Conservation (phyloP, 164 flowering plant species). For the Tetracentron sinense region DNA sequence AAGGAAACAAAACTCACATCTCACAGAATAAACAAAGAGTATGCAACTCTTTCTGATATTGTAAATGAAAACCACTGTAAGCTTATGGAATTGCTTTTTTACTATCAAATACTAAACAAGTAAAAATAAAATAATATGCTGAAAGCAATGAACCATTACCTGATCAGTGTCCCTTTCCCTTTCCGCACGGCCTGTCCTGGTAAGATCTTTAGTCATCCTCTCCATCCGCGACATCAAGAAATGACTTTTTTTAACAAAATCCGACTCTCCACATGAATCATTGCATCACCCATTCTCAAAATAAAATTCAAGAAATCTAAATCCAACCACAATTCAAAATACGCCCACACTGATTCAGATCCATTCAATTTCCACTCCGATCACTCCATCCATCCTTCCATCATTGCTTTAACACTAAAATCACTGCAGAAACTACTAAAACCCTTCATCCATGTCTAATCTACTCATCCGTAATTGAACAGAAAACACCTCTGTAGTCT, state of each 20-base stretch:
- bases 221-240: slow-evolving; percentile 43
- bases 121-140: not conserved
- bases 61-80: not conserved
- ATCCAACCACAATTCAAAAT: slow-evolving; percentile 15
- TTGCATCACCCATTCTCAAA: slow-evolving; percentile 31
- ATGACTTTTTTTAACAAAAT: slow-evolving; percentile 10
- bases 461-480: not conserved
- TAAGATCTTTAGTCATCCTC: slow-evolving; percentile 67
- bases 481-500: not conserved
- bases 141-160: slow-evolving; percentile 30
- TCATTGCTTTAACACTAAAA: not conserved
- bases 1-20: not conserved
- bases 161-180: slow-evolving; percentile 86
- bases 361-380: slow-evolving; percentile 4
- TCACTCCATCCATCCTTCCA: not conserved
- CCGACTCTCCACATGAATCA: slow-evolving; percentile 15
- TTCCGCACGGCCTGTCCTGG: slow-evolving; percentile 58
- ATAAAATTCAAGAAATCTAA: slow-evolving; percentile 16
- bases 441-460: not conserved
- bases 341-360: slow-evolving; percentile 5
- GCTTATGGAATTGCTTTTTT: no score
- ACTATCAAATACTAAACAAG: no score
- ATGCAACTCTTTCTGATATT: no score
- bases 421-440: not conserved
- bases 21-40: not conserved